Conservation (phyloP, 352 stramenopile species). For the Globisporangium heterothallicum region DNA sequence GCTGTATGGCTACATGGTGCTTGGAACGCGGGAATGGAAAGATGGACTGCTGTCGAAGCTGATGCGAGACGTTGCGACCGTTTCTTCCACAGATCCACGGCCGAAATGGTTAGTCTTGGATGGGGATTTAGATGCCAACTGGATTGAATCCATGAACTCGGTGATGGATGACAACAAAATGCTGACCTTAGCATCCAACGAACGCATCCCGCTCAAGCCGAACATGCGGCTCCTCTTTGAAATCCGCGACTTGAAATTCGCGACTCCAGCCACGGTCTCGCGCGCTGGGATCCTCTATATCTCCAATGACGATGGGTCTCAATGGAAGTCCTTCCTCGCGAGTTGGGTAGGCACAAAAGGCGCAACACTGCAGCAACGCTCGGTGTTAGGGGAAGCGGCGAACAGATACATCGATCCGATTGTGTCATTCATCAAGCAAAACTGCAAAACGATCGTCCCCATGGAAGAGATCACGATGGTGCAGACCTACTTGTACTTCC, state of each 20-base stretch:
- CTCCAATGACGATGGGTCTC: conserved; percentile 86
- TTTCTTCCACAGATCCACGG: conserved; percentile 44
- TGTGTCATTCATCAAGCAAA: conserved; percentile 82
- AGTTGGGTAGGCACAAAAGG: conserved; percentile 86
- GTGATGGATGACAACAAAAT: conserved; percentile 90
- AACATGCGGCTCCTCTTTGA: conserved; percentile 96
- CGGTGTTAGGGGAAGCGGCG: conserved; percentile 49
- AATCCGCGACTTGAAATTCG: conserved; percentile 92
- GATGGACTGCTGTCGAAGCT: conserved; percentile 93
- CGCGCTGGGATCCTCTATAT: conserved; percentile 95
- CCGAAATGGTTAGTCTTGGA: conserved; percentile 97
- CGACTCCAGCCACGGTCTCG: conserved; percentile 92
- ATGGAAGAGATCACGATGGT: conserved; percentile 90
- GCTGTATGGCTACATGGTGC: conserved; percentile 94
- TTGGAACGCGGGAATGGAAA: conserved; percentile 93
- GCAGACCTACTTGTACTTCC: conserved; percentile 89
- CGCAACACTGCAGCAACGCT: conserved; percentile 43
- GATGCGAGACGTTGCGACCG: conserved; percentile 88
- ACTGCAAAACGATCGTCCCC: conserved; percentile 86
- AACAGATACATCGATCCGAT: conserved; percentile 87
- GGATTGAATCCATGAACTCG: conserved; percentile 89
- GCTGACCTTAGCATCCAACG: conserved; percentile 90
- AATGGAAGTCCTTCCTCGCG: conserved; percentile 91
- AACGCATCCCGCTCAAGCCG: conserved; percentile 92
- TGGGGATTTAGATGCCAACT: conserved; percentile 82